Percentiles rank a stretch among this genome's conserved stretches.
These are phyloP conservation scores for Geosmithia putterillii DNA, from an alignment of 2,329 filamentous ascomycete genomes.

Conservation along the genomic window DNA sequence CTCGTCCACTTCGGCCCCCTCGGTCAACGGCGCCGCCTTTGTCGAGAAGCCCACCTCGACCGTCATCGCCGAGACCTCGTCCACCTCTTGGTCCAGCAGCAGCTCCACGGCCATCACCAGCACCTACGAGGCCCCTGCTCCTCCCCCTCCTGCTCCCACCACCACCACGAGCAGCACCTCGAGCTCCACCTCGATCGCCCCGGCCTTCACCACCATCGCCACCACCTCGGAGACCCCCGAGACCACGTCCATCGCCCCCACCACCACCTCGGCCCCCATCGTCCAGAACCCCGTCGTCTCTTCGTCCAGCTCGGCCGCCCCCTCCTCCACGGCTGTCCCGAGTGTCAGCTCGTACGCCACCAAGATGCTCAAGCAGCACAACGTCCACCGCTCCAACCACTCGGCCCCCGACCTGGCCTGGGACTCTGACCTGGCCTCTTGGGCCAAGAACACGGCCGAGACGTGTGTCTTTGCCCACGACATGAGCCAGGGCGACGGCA, in stretches of 20 bases:
- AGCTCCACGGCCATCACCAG: conserved; percentile 1
- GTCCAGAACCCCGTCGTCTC: not conserved
- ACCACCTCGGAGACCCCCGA: conserved; percentile 2
- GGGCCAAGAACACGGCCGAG: conserved; percentile 50
- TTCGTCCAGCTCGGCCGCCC: not conserved
- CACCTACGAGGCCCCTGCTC: conserved; percentile 2
- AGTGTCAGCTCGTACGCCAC: conserved; percentile 16
- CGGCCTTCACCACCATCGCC: conserved; percentile 1
- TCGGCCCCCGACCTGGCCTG: conserved; percentile 53
- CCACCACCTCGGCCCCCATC: conserved; percentile 1
- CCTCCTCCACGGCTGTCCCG: conserved; percentile 1
- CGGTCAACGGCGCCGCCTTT: conserved; percentile 9
- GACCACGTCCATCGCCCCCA: conserved; percentile 4
- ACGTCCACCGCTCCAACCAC: conserved; percentile 76
- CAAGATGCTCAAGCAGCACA: conserved; percentile 61
- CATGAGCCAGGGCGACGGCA: conserved; percentile 50
- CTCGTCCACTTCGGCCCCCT: conserved; percentile 8
- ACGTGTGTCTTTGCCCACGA: conserved; percentile 66
- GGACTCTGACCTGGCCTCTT: conserved; percentile 49
- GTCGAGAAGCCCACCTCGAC: conserved; percentile 9
- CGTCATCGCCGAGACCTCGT: conserved; percentile 2
- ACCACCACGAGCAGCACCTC: conserved; percentile 4
- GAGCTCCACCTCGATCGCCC: not conserved
- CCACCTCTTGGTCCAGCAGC: not conserved
- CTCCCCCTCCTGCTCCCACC: conserved; percentile 4